A percentile compares a stretch with the other conserved stretches of the same genome.
These are phyloP conservation scores for Plasmodium reichenowi DNA, from an alignment of 169 alveolate genomes.

Conservation along the genomic window DNA sequence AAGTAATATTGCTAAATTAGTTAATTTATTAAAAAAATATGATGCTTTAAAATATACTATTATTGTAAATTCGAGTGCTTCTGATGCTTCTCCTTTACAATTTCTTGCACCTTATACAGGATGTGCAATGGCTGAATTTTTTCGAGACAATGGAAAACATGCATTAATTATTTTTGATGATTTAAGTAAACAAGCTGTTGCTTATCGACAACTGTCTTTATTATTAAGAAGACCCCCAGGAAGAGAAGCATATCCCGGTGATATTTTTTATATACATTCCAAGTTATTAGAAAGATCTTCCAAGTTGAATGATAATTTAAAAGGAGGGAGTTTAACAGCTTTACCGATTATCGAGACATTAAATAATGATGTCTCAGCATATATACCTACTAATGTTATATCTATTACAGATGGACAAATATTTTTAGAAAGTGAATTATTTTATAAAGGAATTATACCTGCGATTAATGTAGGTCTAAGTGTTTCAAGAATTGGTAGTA, in stretches of 20 bases:
- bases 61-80: constrained; percentile 99
- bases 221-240: constrained; percentile 97
- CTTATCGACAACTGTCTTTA: constrained; percentile 97
- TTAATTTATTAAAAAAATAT: constrained; percentile 89
- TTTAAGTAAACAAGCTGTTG: constrained; percentile 98
- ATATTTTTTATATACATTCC: constrained; percentile 97
- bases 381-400: constrained; percentile 98
- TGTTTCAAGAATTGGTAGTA: constrained; percentile 97
- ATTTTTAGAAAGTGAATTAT: constrained; percentile 96
- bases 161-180: constrained; percentile 98
- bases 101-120: constrained; percentile 98
- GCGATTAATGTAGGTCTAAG: constrained; percentile 99
- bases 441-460: constrained; percentile 98
- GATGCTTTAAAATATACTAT: constrained; percentile 96
- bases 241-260: constrained; percentile 98
- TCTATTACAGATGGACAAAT: constrained; percentile 98
- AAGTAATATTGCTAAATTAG: constrained; percentile 95
- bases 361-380: constrained; percentile 98
- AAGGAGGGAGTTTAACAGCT: constrained; percentile 98
- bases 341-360: constrained; percentile 98
- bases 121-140: constrained; percentile 98
- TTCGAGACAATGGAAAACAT: constrained; percentile 97
- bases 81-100: constrained; percentile 99
- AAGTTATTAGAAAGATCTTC: constrained; percentile 98
- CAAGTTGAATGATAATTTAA: constrained; percentile 93